Evolutionary conservation across 331 rosid genomes (phyloP).

Genomic region (Cydonia oblonga): DNA sequence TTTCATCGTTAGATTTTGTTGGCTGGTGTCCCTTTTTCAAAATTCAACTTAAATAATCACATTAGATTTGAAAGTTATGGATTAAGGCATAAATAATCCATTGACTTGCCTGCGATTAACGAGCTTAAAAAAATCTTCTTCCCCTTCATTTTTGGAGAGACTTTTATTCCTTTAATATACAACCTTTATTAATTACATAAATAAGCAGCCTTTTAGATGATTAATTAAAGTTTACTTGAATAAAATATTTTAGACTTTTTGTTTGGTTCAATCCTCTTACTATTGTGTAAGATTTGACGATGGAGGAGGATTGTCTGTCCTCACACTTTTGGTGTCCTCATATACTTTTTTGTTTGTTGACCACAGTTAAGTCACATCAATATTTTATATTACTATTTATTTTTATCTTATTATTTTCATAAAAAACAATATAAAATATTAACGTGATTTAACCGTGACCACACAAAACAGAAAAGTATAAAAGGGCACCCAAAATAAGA

Average conservation of each 20-base stretch:
- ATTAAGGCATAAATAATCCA: slow-evolving; percentile 17
- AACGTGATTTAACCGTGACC: no score
- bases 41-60: slow-evolving; percentile 14
- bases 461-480: no score
- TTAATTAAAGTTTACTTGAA: not conserved
- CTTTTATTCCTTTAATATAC: not conserved
- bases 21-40: slow-evolving; percentile 19
- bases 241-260: not conserved
- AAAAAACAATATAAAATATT: no score
- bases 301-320: no score
- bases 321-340: no score
- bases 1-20: not conserved
- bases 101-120: slow-evolving; percentile 18
- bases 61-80: slow-evolving; percentile 13
- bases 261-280: not conserved
- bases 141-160: slow-evolving; percentile 28
- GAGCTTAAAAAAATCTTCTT: not conserved
- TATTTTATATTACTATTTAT: no score
- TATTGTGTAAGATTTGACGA: not conserved
- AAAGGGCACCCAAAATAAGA: no score
- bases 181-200: not conserved
- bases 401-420: no score
- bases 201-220: not conserved
- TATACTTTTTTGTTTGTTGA: no score
- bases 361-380: no score